These are phyloP conservation scores for Quercus tomentella DNA, from an alignment of 331 rosid species.

Conservation along the genomic window DNA sequence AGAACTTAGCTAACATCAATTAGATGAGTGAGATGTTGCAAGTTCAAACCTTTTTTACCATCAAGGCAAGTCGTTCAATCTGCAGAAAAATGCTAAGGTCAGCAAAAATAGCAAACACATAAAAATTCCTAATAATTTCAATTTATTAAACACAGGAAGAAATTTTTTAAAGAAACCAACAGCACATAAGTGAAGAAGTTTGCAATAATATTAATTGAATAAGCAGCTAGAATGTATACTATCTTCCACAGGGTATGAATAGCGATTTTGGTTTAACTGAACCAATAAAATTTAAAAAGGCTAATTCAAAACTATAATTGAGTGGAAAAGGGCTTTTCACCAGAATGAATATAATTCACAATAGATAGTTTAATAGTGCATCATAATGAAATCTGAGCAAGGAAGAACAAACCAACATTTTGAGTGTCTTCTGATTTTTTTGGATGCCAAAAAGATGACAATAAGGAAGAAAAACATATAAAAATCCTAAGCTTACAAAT, in stretches of 20 bases:
- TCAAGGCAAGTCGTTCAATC: slow-evolving; percentile 65
- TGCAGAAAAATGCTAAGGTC: slow-evolving; percentile 38
- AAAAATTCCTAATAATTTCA: background rate
- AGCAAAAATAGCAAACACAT: slow-evolving; percentile 8
- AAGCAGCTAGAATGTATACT: background rate
- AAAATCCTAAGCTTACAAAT: background rate
- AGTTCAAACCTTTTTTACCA: slow-evolving; percentile 72
- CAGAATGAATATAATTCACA: background rate
- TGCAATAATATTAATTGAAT: background rate
- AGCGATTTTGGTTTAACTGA: background rate
- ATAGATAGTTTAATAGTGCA: background rate
- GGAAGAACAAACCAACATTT: background rate
- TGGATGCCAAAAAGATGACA: background rate
- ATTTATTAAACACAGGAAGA: background rate
- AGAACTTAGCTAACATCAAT: background rate
- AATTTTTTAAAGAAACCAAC: background rate
- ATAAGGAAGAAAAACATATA: background rate
- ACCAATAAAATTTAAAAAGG: too few species aligned
- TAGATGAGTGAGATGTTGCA: slow-evolving; percentile 21
- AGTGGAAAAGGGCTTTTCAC: background rate
- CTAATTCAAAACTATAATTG: too few species aligned
- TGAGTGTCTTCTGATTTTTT: background rate
- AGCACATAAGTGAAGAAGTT: background rate
- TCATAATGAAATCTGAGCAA: background rate
- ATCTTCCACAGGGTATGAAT: background rate